Conservation (phyloP, 805 yeast species). For the Ogataea paraovalis region DNA sequence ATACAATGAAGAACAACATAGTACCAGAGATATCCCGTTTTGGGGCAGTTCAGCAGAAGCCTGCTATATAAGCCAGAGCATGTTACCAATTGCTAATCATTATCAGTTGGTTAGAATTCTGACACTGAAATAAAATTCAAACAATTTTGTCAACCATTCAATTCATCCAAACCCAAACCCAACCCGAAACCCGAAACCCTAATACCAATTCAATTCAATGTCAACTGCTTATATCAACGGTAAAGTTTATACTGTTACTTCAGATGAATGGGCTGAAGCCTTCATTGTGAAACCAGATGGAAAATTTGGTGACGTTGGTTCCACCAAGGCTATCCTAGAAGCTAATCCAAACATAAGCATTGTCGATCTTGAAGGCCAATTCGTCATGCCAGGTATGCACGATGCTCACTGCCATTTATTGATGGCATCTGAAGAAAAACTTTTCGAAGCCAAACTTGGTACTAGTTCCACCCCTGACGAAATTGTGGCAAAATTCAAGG, state of each 20-base stretch:
- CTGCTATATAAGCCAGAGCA: too few species aligned
- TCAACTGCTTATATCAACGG: slow-evolving; percentile 24
- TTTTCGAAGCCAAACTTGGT: slow-evolving; percentile 25
- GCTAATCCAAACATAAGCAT: slow-evolving; percentile 12
- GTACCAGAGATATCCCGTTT: background rate
- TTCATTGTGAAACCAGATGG: slow-evolving; percentile 22
- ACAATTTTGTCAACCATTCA: background rate
- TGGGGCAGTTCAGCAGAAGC: too few species aligned
- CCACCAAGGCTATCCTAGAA: slow-evolving; percentile 13
- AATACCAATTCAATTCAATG: slow-evolving; percentile 7
- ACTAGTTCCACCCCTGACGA: slow-evolving; percentile 15
- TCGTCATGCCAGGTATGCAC: slow-evolving; percentile 29
- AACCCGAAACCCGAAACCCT: too few species aligned
- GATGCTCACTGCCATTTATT: slow-evolving; percentile 26
- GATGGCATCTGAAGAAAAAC: slow-evolving; percentile 25
- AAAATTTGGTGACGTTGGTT: slow-evolving; percentile 19
- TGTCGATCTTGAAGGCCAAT: slow-evolving; percentile 23
- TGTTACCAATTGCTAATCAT: background rate
- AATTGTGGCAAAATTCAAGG: slow-evolving; percentile 22
- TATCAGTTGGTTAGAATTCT: too few species aligned
- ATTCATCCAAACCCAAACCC: background rate
- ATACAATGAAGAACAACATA: background rate
- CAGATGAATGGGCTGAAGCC: slow-evolving; percentile 20
- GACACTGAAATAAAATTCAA: too few species aligned
- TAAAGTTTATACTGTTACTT: slow-evolving; percentile 18